A percentile compares a stretch with the other conserved stretches of the same genome.
Conservation (phyloP, 148 eudicot genomes). For the Selenicereus undatus region DNA sequence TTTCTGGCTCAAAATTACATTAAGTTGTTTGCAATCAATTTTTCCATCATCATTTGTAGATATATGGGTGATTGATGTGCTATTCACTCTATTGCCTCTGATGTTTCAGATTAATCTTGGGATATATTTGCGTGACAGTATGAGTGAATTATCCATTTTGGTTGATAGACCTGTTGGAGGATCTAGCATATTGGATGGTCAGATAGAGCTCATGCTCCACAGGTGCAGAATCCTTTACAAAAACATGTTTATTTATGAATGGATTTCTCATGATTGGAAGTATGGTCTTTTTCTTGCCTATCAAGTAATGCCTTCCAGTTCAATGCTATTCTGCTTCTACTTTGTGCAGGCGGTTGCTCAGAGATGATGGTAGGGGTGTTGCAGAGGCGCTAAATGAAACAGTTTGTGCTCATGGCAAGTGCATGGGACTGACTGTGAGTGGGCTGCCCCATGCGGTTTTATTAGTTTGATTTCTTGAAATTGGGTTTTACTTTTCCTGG, state of each 20-base stretch:
- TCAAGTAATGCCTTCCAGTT: neutral
- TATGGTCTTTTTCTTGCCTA: neutral
- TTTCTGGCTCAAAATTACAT: neutral
- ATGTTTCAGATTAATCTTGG: slow-evolving; percentile 80
- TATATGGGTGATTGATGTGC: neutral
- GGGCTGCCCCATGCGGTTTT: neutral
- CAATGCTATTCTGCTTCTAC: neutral
- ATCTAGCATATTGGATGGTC: slow-evolving; percentile 85
- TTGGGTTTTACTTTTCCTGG: neutral
- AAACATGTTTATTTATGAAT: neutral
- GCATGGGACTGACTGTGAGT: slow-evolving; percentile 75
- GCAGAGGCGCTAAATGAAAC: slow-evolving; percentile 86
- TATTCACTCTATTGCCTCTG: slow-evolving; percentile 9
- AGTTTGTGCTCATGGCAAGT: slow-evolving; percentile 52
- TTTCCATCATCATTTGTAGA: neutral
- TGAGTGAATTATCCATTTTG: slow-evolving; percentile 71
- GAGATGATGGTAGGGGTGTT: slow-evolving; percentile 90
- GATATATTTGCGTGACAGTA: slow-evolving; percentile 69
- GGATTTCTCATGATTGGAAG: neutral
- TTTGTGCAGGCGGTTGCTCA: slow-evolving; percentile 69
- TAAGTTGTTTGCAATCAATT: neutral
- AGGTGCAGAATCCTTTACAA: slow-evolving; percentile 36
- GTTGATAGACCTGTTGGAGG: slow-evolving; percentile 97
- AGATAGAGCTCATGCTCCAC: slow-evolving; percentile 94
- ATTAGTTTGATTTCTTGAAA: neutral